Base-by-base conservation (phyloP, 176 grass and related monocot species). In the Puccinellia tenuiflora region DNA sequence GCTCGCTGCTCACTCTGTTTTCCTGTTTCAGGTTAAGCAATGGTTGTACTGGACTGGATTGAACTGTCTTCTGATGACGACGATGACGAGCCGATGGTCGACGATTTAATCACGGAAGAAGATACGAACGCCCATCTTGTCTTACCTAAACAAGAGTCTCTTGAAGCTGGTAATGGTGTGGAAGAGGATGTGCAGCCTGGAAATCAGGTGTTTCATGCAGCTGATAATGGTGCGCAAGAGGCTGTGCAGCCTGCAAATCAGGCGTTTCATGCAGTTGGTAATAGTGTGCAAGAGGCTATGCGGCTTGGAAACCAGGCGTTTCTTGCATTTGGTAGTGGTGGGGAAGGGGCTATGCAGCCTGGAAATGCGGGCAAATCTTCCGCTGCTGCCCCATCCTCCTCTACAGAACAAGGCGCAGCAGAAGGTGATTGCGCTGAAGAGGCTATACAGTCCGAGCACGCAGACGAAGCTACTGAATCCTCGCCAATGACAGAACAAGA, bases 81-180 rank as follows among this genome's bases (percentile, higher is more conserved):
- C 8, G 60, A 63, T 15, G 59, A 30, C 2, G 28, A 63, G 60
- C 60, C 60, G 60, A 48, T 2, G 45, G 69, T 18, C 40, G 6
- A 73, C 9, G 79, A 90, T 79, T 47, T 81, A 29, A 64, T 47
- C 25, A 33, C 9, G 15, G 68, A 72, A 17, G 22, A 71, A 71
- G 40, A 37, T 17, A 47, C 35, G 17, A 25, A 35, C 60, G 76
- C 69, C 70, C 29, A 47, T 60, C 22, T 3, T 33, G 28, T 18
- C 8, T 31, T 68, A 37, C 62, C 16, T 34, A 69, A 31, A 54
- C 80, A 59, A 38, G 45, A 65, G 59, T 3, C 16, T 24, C 29
- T 34, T 65, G 61, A 26, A 10, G 35, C 35, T 40, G 33, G 2
- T n/a, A n/a, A n/a, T n/a, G n/a, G n/a, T n/a, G n/a, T n/a, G n/a